phyloP scores from a whole-genome alignment of 148 eudicot species.

The Amaranthus palmeri region DNA sequence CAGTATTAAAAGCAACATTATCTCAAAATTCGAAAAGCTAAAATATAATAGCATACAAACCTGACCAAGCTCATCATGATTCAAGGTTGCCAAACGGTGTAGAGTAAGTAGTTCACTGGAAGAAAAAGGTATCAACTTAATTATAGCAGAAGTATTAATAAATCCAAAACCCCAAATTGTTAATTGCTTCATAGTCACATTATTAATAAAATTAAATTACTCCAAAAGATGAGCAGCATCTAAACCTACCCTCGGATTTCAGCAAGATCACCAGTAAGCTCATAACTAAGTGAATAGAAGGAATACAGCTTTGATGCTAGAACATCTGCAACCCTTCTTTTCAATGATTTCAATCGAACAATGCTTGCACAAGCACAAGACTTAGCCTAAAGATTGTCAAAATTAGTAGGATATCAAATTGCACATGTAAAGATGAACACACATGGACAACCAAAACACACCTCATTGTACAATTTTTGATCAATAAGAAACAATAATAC shows the following conservation, averaged over 20 bases:
- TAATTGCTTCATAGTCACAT: no score
- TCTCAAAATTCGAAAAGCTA: background rate
- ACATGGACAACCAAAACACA: slow-evolving; percentile 9
- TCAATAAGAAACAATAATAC: slow-evolving; percentile 74
- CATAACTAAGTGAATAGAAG: slow-evolving; percentile 80
- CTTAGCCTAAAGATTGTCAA: slow-evolving; percentile 53
- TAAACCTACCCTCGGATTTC: slow-evolving; percentile 78
- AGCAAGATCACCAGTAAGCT: slow-evolving; percentile 76
- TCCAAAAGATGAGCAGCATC: background rate
- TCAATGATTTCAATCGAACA: slow-evolving; percentile 71
- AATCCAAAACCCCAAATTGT: background rate
- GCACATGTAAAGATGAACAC: background rate
- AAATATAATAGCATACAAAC: slow-evolving; percentile 33
- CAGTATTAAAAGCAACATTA: background rate
- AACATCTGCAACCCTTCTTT: slow-evolving; percentile 81
- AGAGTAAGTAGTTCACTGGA: slow-evolving; percentile 80
- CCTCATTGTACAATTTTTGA: slow-evolving; percentile 74
- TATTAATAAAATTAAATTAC: background rate
- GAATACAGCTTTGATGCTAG: slow-evolving; percentile 83
- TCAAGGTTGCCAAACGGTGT: slow-evolving; percentile 87
- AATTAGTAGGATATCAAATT: background rate
- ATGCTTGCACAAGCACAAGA: slow-evolving; percentile 82
- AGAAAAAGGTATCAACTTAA: slow-evolving; percentile 12
- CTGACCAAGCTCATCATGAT: slow-evolving; percentile 99
- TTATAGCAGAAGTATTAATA: background rate